A percentile compares a stretch with the other conserved stretches of the same genome.
These are phyloP conservation scores for Lodderomyces jiufengensis DNA, from an alignment of 1,139 yeast species.

Conservation along the genomic window DNA sequence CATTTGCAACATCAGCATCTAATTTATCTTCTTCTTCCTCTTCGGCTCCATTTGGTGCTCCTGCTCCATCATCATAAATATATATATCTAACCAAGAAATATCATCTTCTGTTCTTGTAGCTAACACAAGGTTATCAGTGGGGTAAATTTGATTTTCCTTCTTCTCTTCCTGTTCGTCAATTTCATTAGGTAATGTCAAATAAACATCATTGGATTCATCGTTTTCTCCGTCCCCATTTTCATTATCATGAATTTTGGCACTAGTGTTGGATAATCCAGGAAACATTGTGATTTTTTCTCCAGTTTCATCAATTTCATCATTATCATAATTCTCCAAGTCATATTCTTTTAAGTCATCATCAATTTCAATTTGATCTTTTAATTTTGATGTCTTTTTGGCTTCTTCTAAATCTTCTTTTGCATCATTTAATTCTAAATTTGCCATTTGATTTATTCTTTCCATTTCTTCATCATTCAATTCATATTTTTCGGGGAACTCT, in stretches of 20 bases:
- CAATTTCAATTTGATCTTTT: conserved; percentile 55
- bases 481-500: conserved; percentile 87
- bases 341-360: conserved; percentile 84
- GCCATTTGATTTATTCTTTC: conserved; percentile 86
- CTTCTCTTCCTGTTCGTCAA: conserved; percentile 67
- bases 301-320: conserved; percentile 42
- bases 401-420: conserved; percentile 49
- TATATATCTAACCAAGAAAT: conserved; percentile 89
- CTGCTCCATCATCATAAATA: conserved; percentile 92
- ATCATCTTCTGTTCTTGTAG: conserved; percentile 96
- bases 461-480: conserved; percentile 88
- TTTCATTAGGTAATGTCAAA: conserved; percentile 66
- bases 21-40: conserved; percentile 60
- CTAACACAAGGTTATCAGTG: conserved; percentile 82
- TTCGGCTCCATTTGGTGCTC: conserved; percentile 63
- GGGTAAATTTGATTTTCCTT: conserved; percentile 84
- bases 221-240: conserved; percentile 44
- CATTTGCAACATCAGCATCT: conserved; percentile 66
- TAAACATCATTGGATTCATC: conserved; percentile 75
- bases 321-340: conserved; percentile 83
- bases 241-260: conserved; percentile 49
- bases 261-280: conserved; percentile 63
- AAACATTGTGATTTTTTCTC: conserved; percentile 56
- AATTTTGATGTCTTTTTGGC: conserved; percentile 22
- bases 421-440: conserved; percentile 73